phyloP scores from a whole-genome alignment of 2,329 filamentous ascomycete genomes.

The Didymella pinodella region DNA sequence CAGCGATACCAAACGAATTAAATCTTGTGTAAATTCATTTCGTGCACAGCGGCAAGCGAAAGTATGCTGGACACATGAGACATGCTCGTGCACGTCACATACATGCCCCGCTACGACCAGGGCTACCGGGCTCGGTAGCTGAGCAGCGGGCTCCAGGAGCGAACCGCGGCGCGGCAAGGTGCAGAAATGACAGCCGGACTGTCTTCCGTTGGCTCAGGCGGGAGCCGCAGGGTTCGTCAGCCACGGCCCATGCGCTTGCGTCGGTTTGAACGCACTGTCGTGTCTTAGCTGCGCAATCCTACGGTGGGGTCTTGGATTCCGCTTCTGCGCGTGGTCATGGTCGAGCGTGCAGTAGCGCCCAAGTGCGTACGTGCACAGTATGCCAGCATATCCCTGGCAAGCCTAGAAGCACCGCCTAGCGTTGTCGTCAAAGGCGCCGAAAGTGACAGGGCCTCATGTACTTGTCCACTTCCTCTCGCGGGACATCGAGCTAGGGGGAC shows the following conservation, averaged over 20 bases:
- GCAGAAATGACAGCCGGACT: conserved; percentile 32
- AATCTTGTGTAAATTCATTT: background rate
- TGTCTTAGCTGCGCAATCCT: conserved; percentile 31
- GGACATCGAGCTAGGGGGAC: conserved; percentile 35
- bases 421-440: conserved; percentile 30
- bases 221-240: conserved; percentile 28
- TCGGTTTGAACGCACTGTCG: conserved; percentile 30
- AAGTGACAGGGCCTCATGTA: conserved; percentile 35
- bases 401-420: conserved; percentile 26
- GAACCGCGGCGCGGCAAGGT: conserved; percentile 26
- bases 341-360: conserved; percentile 38
- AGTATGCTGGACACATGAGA: conserved; percentile 12
- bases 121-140: conserved; percentile 19
- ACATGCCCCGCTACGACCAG: conserved; percentile 17
- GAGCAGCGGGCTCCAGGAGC: conserved; percentile 13
- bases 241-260: conserved; percentile 32
- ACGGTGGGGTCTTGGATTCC: conserved; percentile 29
- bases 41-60: conserved; percentile 5
- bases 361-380: conserved; percentile 27
- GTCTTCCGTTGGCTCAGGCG: conserved; percentile 28
- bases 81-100: conserved; percentile 27
- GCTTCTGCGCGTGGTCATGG: conserved; percentile 41
- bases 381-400: conserved; percentile 23
- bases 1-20: background rate
- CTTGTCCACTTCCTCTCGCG: conserved; percentile 38